Evolutionary conservation across 192 early-diverging fungal species (phyloP).

Genomic region (Coemansia sp.): DNA sequence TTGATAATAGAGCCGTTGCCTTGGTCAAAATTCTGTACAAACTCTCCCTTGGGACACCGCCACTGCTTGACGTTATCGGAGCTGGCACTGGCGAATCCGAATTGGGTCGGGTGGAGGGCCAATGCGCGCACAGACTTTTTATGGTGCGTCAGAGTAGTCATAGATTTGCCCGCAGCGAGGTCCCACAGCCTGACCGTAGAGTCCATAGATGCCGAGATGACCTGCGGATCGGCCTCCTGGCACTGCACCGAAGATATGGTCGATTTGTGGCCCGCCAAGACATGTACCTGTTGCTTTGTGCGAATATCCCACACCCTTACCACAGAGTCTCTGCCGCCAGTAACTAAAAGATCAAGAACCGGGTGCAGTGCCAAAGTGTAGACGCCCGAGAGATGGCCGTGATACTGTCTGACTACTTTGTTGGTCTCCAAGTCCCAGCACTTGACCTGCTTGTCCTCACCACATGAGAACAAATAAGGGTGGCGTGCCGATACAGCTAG

Average conservation of each 20-base stretch:
- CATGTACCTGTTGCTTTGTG: constrained; percentile 90
- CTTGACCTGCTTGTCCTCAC: constrained; percentile 99
- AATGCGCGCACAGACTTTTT: constrained; percentile 95
- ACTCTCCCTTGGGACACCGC: constrained; percentile 94
- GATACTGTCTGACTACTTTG: constrained; percentile 99
- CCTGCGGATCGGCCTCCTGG: constrained; percentile 96
- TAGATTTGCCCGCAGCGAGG: constrained; percentile 92
- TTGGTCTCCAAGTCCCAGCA: constrained; percentile 99
- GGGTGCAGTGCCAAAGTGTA: constrained; percentile 93
- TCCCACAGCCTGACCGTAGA: constrained; percentile 85
- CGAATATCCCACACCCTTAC: constrained; percentile 99
- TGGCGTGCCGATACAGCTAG: constrained; percentile 93
- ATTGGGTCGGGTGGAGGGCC: constrained; percentile 91
- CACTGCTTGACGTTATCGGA: constrained; percentile 97
- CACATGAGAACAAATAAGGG: constrained; percentile 96
- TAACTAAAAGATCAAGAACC: constrained; percentile 91
- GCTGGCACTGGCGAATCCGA: constrained; percentile 86
- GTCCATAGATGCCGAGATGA: constrained; percentile 94
- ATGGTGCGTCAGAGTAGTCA: constrained; percentile 95
- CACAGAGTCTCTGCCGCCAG: constrained; percentile 92
- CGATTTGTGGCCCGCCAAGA: constrained; percentile 82
- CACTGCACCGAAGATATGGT: constrained; percentile 88
- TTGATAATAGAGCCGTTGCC: constrained; percentile 91
- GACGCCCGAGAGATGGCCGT: constrained; percentile 95
- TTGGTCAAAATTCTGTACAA: constrained; percentile 87